Conservation (phyloP, 148 eudicot species). For the Pharnaceum exiguum region DNA sequence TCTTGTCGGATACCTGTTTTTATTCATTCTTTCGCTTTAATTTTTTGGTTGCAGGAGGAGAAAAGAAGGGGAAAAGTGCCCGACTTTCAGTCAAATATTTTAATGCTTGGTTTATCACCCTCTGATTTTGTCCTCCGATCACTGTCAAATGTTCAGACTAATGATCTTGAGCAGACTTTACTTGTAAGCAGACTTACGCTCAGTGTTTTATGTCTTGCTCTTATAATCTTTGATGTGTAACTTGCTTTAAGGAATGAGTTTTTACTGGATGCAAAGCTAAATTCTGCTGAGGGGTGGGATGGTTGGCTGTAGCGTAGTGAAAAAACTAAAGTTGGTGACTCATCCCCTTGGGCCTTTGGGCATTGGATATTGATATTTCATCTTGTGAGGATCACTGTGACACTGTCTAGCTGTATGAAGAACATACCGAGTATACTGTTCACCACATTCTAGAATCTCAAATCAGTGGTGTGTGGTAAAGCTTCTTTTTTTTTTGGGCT, state of each 20-base stretch:
- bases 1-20: not conserved
- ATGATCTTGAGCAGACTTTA: constrained; percentile 93
- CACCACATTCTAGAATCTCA: no score
- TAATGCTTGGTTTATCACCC: constrained; percentile 84
- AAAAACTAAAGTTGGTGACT: no score
- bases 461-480: no score
- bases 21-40: not conserved
- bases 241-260: not conserved
- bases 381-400: no score
- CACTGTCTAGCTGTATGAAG: no score
- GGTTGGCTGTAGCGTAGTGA: no score
- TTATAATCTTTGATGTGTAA: constrained; percentile 6
- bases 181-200: constrained; percentile 47
- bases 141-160: constrained; percentile 74
- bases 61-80: constrained; percentile 50
- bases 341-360: no score
- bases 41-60: constrained; percentile 59
- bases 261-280: no score
- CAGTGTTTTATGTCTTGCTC: not conserved
- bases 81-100: constrained; percentile 64
- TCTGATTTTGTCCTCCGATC: constrained; percentile 79
- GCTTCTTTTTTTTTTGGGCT: no score
- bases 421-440: no score
- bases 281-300: no score
- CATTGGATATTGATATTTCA: no score